Evolutionary conservation across 1,139 yeast genomes (phyloP).

Genomic region (Yamadazyma mexicana): DNA sequence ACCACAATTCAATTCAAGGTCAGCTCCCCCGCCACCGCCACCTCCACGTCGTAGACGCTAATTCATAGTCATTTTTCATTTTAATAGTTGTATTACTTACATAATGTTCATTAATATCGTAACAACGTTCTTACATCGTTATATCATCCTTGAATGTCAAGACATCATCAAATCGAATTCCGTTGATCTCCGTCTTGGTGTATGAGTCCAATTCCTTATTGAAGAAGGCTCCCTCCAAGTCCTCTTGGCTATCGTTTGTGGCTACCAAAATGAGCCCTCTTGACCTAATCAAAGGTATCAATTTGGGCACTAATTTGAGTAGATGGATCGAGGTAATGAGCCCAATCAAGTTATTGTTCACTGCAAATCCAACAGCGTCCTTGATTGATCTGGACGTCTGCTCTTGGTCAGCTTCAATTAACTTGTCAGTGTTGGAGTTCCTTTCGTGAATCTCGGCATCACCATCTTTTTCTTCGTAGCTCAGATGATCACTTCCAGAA

Average conservation of each 20-base stretch:
- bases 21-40: slow-evolving; percentile 14
- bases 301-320: slow-evolving; percentile 70
- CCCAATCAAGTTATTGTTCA: slow-evolving; percentile 81
- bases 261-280: slow-evolving; percentile 85
- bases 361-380: slow-evolving; percentile 65
- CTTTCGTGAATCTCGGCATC: slow-evolving; percentile 28
- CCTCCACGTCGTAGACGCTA: slow-evolving; percentile 17
- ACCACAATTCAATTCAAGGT: slow-evolving; percentile 5
- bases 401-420: slow-evolving; percentile 34
- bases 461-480: slow-evolving; percentile 14
- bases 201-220: slow-evolving; percentile 43
- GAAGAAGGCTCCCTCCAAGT: slow-evolving; percentile 29
- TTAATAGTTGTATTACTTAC: neutral
- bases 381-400: slow-evolving; percentile 46
- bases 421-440: slow-evolving; percentile 17
- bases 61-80: neutral
- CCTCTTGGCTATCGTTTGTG: slow-evolving; percentile 37
- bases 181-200: slow-evolving; percentile 65
- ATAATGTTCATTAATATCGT: neutral
- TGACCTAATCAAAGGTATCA: slow-evolving; percentile 73
- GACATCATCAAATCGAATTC: slow-evolving; percentile 64
- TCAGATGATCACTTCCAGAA: slow-evolving; percentile 5
- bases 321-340: slow-evolving; percentile 73
- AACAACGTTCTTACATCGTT: slow-evolving; percentile 43
- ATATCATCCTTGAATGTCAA: slow-evolving; percentile 71